These are phyloP conservation scores for Adiantum capillusveneris DNA, from an alignment of 75 land plant genomes.

Conservation along the genomic window DNA sequence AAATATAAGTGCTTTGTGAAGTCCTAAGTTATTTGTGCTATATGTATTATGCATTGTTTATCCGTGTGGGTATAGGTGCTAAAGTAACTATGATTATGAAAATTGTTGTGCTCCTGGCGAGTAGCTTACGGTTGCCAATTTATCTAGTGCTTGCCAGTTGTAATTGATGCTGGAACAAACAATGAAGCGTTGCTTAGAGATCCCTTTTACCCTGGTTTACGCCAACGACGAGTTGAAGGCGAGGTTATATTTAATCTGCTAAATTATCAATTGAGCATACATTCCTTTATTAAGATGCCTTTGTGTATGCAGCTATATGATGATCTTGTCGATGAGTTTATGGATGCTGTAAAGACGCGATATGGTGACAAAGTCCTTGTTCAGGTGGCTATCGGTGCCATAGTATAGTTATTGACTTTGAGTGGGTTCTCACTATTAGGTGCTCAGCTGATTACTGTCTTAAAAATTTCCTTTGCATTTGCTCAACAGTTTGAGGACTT, in stretches of 20 bases:
- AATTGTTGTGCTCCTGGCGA: too few species aligned
- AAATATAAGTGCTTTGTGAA: too few species aligned
- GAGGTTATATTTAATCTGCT: conserved; percentile 10
- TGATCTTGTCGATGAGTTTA: conserved; percentile 35
- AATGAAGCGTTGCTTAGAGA: conserved; percentile 75
- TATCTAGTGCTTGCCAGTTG: conserved; percentile 68
- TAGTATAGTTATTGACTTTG: neutral
- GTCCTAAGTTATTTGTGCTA: too few species aligned
- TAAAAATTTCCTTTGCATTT: too few species aligned
- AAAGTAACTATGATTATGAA: too few species aligned
- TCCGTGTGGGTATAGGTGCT: too few species aligned
- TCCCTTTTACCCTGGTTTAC: conserved; percentile 26
- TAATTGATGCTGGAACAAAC: conserved; percentile 96
- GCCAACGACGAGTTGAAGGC: conserved; percentile 24
- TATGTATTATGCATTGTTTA: too few species aligned
- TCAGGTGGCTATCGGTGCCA: conserved; percentile 10
- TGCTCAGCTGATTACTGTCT: too few species aligned
- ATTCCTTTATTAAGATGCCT: too few species aligned
- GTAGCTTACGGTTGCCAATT: neutral
- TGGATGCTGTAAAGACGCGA: conserved; percentile 29
- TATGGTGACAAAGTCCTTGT: conserved; percentile 37
- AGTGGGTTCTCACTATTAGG: too few species aligned
- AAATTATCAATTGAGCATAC: too few species aligned
- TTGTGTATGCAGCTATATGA: conserved; percentile 23
- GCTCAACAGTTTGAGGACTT: conserved; percentile 47